Evolutionary conservation across 1,284 basidiomycete genomes (phyloP).

Genomic region (Leccinum pallidistipes): DNA sequence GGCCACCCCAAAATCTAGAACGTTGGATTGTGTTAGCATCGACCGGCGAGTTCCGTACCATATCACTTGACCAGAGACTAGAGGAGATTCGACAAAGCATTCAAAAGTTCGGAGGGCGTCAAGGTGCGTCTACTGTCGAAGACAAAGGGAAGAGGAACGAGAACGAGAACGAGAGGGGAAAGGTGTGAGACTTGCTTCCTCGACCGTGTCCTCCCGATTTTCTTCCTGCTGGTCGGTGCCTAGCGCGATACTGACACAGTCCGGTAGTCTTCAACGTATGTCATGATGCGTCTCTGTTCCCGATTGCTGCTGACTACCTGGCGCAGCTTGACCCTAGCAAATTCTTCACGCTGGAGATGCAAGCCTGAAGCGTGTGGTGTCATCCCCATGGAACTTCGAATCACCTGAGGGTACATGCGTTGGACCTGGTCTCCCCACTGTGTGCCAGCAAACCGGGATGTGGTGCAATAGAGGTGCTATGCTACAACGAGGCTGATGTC

Average conservation of each 20-base stretch:
- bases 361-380: constrained; percentile 49
- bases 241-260: constrained; percentile 1
- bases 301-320: not conserved
- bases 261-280: constrained; percentile 26
- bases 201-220: not conserved
- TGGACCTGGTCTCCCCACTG: no score
- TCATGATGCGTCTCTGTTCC: not conserved
- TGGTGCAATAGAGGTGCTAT: no score
- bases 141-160: constrained; percentile 20
- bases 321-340: constrained; percentile 28
- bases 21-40: no score
- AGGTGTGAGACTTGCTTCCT: constrained; percentile 36
- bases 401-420: constrained; percentile 44
- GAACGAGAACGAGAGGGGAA: constrained; percentile 7
- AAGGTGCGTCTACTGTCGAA: no score
- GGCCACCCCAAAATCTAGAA: no score
- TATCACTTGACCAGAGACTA: no score
- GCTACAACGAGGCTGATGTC: constrained; percentile 27
- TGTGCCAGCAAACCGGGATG: no score
- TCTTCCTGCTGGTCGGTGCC: not conserved
- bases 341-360: constrained; percentile 33
- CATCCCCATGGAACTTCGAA: constrained; percentile 49
- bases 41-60: no score
- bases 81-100: no score
- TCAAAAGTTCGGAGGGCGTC: no score